Base-by-base conservation (phyloP, 2,329 filamentous ascomycete genomes). In the Trichoderma semiorbis region DNA sequence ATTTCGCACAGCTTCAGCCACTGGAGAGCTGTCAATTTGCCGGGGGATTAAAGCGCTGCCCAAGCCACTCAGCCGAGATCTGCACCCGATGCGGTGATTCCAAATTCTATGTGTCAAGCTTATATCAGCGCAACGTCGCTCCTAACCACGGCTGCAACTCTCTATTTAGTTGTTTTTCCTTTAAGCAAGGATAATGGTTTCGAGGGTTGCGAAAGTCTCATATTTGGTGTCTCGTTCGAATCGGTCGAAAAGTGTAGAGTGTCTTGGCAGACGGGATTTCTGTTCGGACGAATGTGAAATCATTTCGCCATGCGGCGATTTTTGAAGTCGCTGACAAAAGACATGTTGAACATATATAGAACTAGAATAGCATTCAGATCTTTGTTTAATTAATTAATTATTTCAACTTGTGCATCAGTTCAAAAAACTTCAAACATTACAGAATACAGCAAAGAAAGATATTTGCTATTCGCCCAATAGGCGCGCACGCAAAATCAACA, bases 71-170 rank as follows among this genome's bases (percentile, higher is more conserved):
- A 67, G 64, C 67, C 28, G 60, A 34, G 60, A 62, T 28, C 26
- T 36, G 21, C 36, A 18, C 24, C 57, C 10, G 24, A 30, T 18
- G 16, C 21, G 4, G 12, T 58, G 36, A 64, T 64, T 50, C 39
- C 39, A 64, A 64, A 58, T 68, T 68, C 65, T 68, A 58, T 67
- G 65, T 68, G 65, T 68, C 65, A 68, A 32, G 65, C 50, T 68
- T 68, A 68, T 58, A 53, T 68, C 53, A 58, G 34, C 34, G 32
- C 34, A 14, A 43, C 12, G 26, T 28, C 18, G 53, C 65, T 7
- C 24, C 24, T 34, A 34, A 18, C 3, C 18, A 50, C 43, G n/a
- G 18, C n/a, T 39, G 65, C 53, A 14, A 58, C 65, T 10, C 18
- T 43, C 53, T 36, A 39, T 68, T 21, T 28, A 30, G 16, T 47